Evolutionary conservation across 2,329 filamentous ascomycete species (phyloP).

Genomic region (Diaporthe amygdali): DNA sequence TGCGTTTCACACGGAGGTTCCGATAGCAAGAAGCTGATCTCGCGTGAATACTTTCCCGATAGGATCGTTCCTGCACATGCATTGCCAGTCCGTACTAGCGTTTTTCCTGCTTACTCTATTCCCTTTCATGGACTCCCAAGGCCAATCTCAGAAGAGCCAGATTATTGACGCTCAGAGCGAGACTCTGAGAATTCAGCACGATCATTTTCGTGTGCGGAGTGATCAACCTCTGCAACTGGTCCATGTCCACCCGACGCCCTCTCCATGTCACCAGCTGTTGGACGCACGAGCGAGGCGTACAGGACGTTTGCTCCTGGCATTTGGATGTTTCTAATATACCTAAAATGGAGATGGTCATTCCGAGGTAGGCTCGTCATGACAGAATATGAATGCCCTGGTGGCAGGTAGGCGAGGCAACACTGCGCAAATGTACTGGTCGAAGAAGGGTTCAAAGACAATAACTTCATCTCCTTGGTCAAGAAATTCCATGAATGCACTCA

Average conservation of each 20-base stretch:
- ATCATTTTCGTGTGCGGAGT: not conserved
- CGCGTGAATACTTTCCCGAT: not conserved
- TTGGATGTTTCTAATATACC: not conserved
- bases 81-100: not conserved
- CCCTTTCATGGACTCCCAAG: not conserved
- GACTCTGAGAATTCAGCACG: not conserved
- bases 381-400: not conserved
- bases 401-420: not conserved
- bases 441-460: conserved; percentile 94
- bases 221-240: not conserved
- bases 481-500: conserved; percentile 84
- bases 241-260: not conserved
- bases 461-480: conserved; percentile 94
- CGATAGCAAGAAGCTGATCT: not conserved
- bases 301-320: not conserved
- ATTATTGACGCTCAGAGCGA: not conserved
- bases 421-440: not conserved
- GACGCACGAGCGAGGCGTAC: not conserved
- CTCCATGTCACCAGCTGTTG: not conserved
- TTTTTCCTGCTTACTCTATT: not conserved
- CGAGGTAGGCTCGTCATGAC: not conserved
- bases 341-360: not conserved
- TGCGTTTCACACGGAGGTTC: not conserved
- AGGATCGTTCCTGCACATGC: not conserved
- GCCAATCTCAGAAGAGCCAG: not conserved